Evolutionary conservation across 1,139 yeast species (phyloP).

Genomic region (Debaryomyces udenii): DNA sequence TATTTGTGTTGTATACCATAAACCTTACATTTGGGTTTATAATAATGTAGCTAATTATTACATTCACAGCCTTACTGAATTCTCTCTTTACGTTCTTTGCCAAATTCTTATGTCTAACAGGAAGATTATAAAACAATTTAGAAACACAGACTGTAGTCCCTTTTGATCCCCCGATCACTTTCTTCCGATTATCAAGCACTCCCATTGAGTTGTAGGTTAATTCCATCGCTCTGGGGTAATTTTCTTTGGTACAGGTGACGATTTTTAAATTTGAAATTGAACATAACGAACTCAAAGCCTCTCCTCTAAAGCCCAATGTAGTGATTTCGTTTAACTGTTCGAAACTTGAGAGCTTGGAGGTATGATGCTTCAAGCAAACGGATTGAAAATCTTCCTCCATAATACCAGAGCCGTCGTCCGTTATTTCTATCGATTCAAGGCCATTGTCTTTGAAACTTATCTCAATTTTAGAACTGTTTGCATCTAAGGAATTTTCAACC

Average conservation of each 20-base stretch:
- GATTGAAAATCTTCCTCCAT: slow-evolving; percentile 55
- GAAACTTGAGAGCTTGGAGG: slow-evolving; percentile 71
- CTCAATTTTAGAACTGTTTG: slow-evolving; percentile 67
- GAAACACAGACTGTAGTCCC: slow-evolving; percentile 63
- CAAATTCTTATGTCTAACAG: slow-evolving; percentile 76
- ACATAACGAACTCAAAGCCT: slow-evolving; percentile 77
- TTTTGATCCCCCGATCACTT: slow-evolving; percentile 51
- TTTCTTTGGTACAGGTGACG: slow-evolving; percentile 53
- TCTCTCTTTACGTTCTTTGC: slow-evolving; percentile 70
- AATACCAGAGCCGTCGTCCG: slow-evolving; percentile 83
- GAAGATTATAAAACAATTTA: slow-evolving; percentile 62
- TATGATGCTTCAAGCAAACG: slow-evolving; percentile 72
- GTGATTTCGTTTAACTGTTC: slow-evolving; percentile 55
- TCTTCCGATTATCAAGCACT: slow-evolving; percentile 31
- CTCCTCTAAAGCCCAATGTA: slow-evolving; percentile 84
- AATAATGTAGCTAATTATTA: slow-evolving; percentile 71
- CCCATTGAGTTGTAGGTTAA: slow-evolving; percentile 62
- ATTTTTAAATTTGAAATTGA: slow-evolving; percentile 58
- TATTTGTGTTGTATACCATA: slow-evolving; percentile 54
- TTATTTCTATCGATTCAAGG: slow-evolving; percentile 65
- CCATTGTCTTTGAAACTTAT: slow-evolving; percentile 72
- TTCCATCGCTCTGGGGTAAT: slow-evolving; percentile 59
- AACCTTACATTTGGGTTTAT: slow-evolving; percentile 61
- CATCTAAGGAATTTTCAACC: slow-evolving; percentile 85
- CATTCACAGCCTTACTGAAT: slow-evolving; percentile 61